phyloP scores from a whole-genome alignment of 495 filamentous ascomycete species.

The Penicillium mononematosum region DNA sequence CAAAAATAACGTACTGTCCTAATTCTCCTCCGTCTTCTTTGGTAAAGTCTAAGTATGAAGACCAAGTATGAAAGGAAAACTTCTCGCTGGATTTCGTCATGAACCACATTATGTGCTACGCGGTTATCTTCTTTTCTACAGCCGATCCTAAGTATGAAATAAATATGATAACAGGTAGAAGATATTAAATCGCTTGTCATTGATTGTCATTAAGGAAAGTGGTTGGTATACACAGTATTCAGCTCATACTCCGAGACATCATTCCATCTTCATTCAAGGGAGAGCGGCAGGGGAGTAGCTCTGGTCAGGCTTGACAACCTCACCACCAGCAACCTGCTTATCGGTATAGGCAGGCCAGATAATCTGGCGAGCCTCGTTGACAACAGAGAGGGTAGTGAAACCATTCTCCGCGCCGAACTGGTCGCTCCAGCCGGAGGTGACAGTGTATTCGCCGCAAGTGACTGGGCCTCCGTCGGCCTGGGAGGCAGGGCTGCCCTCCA shows the following conservation, averaged over 20 bases:
- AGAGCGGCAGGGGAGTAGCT: slow-evolving; percentile 50
- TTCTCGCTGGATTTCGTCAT: background rate
- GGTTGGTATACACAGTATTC: background rate
- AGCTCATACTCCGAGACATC: background rate
- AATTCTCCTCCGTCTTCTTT: no score
- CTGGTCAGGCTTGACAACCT: slow-evolving; percentile 52
- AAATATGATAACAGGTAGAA: background rate
- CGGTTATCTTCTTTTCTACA: background rate
- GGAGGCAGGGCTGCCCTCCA: slow-evolving; percentile 41
- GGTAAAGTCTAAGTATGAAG: background rate
- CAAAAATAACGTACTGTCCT: background rate
- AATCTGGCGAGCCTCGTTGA: slow-evolving; percentile 41
- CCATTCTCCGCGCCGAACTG: slow-evolving; percentile 52
- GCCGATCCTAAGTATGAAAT: background rate
- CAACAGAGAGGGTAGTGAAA: slow-evolving; percentile 53
- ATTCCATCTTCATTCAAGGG: slow-evolving; percentile 15
- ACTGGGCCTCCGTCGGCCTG: slow-evolving; percentile 36
- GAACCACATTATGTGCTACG: no score
- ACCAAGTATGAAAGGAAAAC: background rate
- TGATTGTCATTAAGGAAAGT: slow-evolving; percentile 7
- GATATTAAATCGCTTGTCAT: slow-evolving; percentile 4
- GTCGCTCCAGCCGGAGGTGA: slow-evolving; percentile 56
- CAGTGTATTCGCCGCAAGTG: slow-evolving; percentile 48
- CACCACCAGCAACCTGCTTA: slow-evolving; percentile 42
- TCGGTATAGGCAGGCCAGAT: slow-evolving; percentile 52